Percentiles rank a stretch among this genome's conserved stretches.
phyloP scores from a whole-genome alignment of 2,329 filamentous ascomycete genomes.

The Rutstroemia sydowiana region DNA sequence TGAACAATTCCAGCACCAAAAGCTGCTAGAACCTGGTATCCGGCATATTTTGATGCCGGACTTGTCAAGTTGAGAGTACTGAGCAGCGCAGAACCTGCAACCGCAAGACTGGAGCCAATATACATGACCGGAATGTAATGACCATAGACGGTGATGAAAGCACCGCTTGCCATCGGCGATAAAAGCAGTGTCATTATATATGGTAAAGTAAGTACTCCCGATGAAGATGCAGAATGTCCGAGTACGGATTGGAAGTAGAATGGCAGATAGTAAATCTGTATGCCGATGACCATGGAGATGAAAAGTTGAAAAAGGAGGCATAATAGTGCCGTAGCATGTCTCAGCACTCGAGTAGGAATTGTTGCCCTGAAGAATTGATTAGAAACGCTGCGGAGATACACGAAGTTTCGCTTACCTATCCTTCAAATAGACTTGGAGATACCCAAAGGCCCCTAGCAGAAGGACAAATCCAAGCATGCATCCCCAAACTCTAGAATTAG shows the following conservation, averaged over 20 bases:
- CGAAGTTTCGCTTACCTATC: conserved; percentile 31
- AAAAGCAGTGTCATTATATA: neutral
- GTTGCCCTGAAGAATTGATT: conserved; percentile 25
- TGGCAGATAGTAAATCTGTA: conserved; percentile 20
- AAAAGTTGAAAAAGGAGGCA: neutral
- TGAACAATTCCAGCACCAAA: conserved; percentile 37
- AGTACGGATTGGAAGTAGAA: conserved; percentile 27
- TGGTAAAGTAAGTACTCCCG: neutral
- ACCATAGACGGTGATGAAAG: neutral
- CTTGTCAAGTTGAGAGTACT: conserved; percentile 34
- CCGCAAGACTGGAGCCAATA: conserved; percentile 24
- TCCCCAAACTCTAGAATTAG: conserved; percentile 33
- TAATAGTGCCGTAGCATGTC: conserved; percentile 26
- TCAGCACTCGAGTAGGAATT: conserved; percentile 32
- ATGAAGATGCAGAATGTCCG: conserved; percentile 10
- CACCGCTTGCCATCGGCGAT: neutral
- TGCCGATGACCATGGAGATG: conserved; percentile 2
- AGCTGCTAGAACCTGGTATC: conserved; percentile 42
- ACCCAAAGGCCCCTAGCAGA: conserved; percentile 29
- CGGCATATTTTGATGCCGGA: conserved; percentile 40
- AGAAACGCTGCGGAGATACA: conserved; percentile 10
- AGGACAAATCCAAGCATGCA: conserved; percentile 32
- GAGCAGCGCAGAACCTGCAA: conserved; percentile 2
- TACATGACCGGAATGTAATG: conserved; percentile 14
- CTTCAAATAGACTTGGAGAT: conserved; percentile 33